Percentiles rank a stretch among this genome's conserved stretches.
phyloP scores from a whole-genome alignment of 1,284 basidiomycete genomes.

The Earliella scabrosa region DNA sequence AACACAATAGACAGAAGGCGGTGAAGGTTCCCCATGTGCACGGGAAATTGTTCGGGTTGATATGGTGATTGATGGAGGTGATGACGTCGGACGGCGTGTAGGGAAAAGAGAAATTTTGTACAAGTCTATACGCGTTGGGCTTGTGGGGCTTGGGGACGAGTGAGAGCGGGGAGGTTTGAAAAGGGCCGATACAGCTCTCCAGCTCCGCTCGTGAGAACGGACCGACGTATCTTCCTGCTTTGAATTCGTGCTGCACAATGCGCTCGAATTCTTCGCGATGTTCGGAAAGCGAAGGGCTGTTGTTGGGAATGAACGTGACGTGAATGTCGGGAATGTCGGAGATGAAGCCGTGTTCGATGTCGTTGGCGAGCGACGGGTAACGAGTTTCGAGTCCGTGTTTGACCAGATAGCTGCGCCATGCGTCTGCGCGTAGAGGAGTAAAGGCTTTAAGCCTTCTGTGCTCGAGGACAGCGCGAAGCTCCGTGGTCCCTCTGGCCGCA shows the following conservation, averaged over 20 bases:
- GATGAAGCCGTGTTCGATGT: conserved; percentile 27
- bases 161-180: conserved; percentile 42
- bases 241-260: conserved; percentile 32
- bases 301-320: conserved; percentile 30
- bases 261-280: conserved; percentile 3
- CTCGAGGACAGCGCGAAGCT: conserved; percentile 29
- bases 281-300: conserved; percentile 14
- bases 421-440: conserved; percentile 25
- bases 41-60: conserved; percentile 38
- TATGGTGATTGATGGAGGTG: conserved; percentile 41
- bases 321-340: conserved; percentile 26
- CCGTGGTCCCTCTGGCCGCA: conserved; percentile 27
- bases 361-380: conserved; percentile 18
- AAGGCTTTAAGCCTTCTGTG: conserved; percentile 23
- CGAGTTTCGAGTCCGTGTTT: conserved; percentile 16
- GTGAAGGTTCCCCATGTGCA: conserved; percentile 47
- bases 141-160: conserved; percentile 32
- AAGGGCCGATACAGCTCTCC: conserved; percentile 38
- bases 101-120: conserved; percentile 47
- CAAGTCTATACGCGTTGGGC: conserved; percentile 22
- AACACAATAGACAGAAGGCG: conserved; percentile 30
- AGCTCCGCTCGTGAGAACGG: conserved; percentile 31
- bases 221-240: conserved; percentile 33
- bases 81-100: conserved; percentile 5
- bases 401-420: conserved; percentile 28